Conservation (phyloP, 805 yeast species). For the Wickerhamiella cacticola region DNA sequence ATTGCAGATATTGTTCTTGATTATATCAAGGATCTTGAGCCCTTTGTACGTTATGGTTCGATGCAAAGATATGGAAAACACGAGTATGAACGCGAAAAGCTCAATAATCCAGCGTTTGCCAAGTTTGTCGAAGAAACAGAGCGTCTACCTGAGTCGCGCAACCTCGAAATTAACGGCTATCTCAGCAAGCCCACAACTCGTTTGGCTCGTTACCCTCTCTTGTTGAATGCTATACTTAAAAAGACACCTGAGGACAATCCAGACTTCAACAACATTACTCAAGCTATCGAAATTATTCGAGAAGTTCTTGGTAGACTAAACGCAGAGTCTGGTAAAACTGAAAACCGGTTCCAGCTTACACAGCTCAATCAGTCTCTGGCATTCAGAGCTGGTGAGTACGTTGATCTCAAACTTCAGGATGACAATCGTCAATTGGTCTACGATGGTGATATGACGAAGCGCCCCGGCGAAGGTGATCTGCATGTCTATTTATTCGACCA, state of each 20-base stretch:
- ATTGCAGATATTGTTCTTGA: slow-evolving; percentile 83
- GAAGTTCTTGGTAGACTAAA: slow-evolving; percentile 68
- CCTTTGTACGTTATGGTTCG: slow-evolving; percentile 87
- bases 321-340: slow-evolving; percentile 83
- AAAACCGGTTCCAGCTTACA: slow-evolving; percentile 81
- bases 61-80: slow-evolving; percentile 91
- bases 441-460: slow-evolving; percentile 62
- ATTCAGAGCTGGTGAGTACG: slow-evolving; percentile 70
- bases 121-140: slow-evolving; percentile 86
- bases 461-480: slow-evolving; percentile 65
- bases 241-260: slow-evolving; percentile 65
- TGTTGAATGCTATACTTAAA: slow-evolving; percentile 71
- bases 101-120: slow-evolving; percentile 82
- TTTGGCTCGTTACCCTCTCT: slow-evolving; percentile 84
- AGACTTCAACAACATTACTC: slow-evolving; percentile 54
- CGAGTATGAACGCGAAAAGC: slow-evolving; percentile 87
- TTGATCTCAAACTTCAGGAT: slow-evolving; percentile 71
- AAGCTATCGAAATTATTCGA: slow-evolving; percentile 64
- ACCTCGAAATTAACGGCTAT: slow-evolving; percentile 84
- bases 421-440: slow-evolving; percentile 69
- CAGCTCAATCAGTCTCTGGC: slow-evolving; percentile 75
- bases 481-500: slow-evolving; percentile 84
- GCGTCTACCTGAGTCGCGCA: slow-evolving; percentile 70
- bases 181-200: slow-evolving; percentile 91
- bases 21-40: slow-evolving; percentile 75